Conservation (phyloP, 305 asterid genomes). For the Fraxinus sp. region DNA sequence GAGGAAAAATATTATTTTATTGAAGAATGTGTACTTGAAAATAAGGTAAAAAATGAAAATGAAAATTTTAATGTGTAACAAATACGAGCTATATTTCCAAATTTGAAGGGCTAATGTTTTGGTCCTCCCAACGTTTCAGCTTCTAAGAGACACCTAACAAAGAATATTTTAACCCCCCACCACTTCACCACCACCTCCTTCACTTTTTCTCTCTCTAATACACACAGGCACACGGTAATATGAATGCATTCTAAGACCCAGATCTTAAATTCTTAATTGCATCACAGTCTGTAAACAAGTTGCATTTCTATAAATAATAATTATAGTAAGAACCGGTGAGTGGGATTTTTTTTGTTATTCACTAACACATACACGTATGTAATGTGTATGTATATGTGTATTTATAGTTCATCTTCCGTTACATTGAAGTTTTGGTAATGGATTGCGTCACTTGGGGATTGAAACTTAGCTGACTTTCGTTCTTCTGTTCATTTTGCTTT, state of each 20-base stretch:
- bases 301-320: neutral
- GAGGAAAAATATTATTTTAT: no score
- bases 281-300: neutral
- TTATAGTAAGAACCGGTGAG: neutral
- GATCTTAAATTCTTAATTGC: conserved; percentile 2
- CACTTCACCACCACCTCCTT: conserved; percentile 20
- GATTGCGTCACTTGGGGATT: conserved; percentile 14
- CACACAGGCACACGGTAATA: neutral
- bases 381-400: neutral
- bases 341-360: neutral
- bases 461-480: neutral
- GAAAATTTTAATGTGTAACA: no score
- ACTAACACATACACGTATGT: neutral
- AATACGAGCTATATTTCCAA: neutral
- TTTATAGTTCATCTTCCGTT: neutral
- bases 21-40: no score
- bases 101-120: conserved; percentile 15
- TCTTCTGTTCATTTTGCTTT: conserved; percentile 6
- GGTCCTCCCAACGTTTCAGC: conserved; percentile 25
- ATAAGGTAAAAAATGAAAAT: no score
- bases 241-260: neutral
- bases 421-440: conserved; percentile 2
- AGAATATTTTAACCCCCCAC: conserved; percentile 9
- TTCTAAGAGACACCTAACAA: conserved; percentile 25
- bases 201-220: conserved; percentile 19